Evolutionary conservation across 495 filamentous ascomycete species (phyloP), one percentile per base, ranked within the genome.

Genomic region (Aspergillus haitiensis): DNA sequence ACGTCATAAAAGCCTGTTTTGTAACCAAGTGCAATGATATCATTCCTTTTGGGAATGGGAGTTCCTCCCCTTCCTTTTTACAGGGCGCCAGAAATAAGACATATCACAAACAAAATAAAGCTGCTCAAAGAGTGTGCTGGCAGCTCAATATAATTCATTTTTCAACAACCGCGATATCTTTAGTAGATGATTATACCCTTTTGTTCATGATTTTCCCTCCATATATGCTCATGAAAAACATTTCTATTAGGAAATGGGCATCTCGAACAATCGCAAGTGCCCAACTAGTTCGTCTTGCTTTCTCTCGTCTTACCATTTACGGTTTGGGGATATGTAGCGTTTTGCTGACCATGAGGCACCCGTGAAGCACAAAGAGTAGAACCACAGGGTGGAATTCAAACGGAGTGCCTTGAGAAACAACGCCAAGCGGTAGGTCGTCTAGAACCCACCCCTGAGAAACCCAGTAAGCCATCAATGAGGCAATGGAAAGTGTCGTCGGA

Each of bases 241-340:
- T 59, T 44, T 65, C 62, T 56, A 63, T 59, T 47, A 56, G 56
- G 58, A 58, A 61, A 59, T 27, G 54, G 18, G 32, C 47, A 47
- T 44, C 55, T 47, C 39, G 15, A 48, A 57, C 40, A 27, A 60
- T 21, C 21, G 52, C 42, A 58, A 57, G 46, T 50, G 42, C n/a
- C 11, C 9, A 21, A 9, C 44, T 36, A 13, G 37, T 37, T 18
- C 7, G 40, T 37, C 46, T 46, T 35, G 47, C 60, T 40, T 58
- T 34, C 59, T 48, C 44, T 15, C 11, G 37, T 53, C 36, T n/a
- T 49, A 1, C 33, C 35, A 10, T 58, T 72, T 66, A 97, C 48
- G 92, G 90, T 82, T 98, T 98, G n/a, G 94, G 94, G 44, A 98
- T 92, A 69, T 95, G 92, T 69, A 98, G 83, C 35, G 85, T 91